Evolutionary conservation across 495 filamentous ascomycete species (phyloP).

Genomic region (Parachaetomium inaequale): DNA sequence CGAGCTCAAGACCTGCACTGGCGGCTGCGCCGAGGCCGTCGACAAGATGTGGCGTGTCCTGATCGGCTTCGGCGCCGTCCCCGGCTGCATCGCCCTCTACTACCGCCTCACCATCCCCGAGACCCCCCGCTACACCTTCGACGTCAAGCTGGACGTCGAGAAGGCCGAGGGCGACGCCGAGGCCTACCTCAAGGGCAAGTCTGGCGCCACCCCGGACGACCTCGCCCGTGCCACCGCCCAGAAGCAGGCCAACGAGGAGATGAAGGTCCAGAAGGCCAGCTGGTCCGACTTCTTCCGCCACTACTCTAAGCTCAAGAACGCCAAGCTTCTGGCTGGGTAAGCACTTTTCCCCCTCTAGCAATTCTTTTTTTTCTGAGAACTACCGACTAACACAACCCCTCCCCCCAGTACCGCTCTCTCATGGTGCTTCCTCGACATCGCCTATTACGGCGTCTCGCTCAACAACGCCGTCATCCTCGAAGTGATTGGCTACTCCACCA

Average conservation of each 20-base stretch:
- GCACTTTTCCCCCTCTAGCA: neutral
- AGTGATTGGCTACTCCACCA: constrained; percentile 63
- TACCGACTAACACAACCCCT: constrained; percentile 3
- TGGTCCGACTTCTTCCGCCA: constrained; percentile 61
- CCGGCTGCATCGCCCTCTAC: constrained; percentile 72
- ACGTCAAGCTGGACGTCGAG: constrained; percentile 72
- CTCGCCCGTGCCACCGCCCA: constrained; percentile 51
- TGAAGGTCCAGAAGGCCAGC: constrained; percentile 60
- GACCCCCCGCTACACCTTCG: constrained; percentile 71
- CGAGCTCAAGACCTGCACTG: constrained; percentile 52
- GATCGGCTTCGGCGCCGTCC: constrained; percentile 77
- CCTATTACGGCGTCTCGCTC: constrained; percentile 71
- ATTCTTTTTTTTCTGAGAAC: neutral
- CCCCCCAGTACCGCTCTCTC: constrained; percentile 61
- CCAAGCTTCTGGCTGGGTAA: constrained; percentile 59
- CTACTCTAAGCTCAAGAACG: constrained; percentile 64
- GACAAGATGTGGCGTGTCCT: constrained; percentile 85
- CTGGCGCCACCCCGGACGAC: constrained; percentile 61
- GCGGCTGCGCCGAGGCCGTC: constrained; percentile 63
- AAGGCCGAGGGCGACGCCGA: constrained; percentile 64
- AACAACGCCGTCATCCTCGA: constrained; percentile 68
- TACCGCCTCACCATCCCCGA: constrained; percentile 88
- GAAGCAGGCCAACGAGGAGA: constrained; percentile 40
- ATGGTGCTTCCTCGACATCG: constrained; percentile 63
- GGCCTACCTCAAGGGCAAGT: constrained; percentile 56